phyloP scores from a whole-genome alignment of 2,329 filamentous ascomycete species.

The Gaeumannomyces tritici region DNA sequence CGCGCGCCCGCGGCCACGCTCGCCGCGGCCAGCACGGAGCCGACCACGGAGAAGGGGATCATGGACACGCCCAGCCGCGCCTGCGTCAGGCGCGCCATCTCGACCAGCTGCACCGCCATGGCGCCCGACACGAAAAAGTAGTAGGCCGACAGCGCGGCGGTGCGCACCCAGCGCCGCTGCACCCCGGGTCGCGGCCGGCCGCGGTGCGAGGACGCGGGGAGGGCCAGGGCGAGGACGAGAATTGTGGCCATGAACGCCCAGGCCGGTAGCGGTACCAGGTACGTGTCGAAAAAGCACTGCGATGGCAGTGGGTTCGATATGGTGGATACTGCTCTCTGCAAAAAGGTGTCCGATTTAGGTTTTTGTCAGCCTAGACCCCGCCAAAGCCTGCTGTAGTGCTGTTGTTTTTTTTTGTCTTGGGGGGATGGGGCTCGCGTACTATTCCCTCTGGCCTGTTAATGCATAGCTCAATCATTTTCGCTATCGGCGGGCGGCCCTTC shows the following conservation, averaged over 20 bases:
- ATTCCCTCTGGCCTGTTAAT: slow-evolving; percentile 6
- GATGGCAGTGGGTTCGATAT: slow-evolving; percentile 13
- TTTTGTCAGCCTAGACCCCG: neutral
- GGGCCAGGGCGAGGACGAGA: slow-evolving; percentile 9
- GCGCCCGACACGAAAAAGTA: slow-evolving; percentile 14
- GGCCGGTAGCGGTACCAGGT: slow-evolving; percentile 15
- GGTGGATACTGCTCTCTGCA: slow-evolving; percentile 2
- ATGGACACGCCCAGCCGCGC: slow-evolving; percentile 12
- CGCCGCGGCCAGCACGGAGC: slow-evolving; percentile 5
- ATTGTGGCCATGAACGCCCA: slow-evolving; percentile 12
- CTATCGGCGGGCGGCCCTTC: neutral
- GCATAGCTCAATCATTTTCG: slow-evolving; percentile 4
- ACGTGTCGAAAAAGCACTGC: slow-evolving; percentile 17
- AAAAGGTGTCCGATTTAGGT: neutral
- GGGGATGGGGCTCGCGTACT: slow-evolving; percentile 3
- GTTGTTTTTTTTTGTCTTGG: no score
- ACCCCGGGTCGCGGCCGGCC: slow-evolving; percentile 3
- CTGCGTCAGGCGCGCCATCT: slow-evolving; percentile 12
- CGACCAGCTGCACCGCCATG: slow-evolving; percentile 14
- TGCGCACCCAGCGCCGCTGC: slow-evolving; percentile 10
- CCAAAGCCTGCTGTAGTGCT: neutral
- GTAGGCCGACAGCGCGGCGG: slow-evolving; percentile 11
- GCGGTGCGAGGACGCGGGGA: slow-evolving; percentile 1
- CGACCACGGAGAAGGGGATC: slow-evolving; percentile 13
- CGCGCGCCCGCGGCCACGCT: neutral